Evolutionary conservation across 495 filamentous ascomycete species (phyloP).

Genomic region (Neurospora sp.): DNA sequence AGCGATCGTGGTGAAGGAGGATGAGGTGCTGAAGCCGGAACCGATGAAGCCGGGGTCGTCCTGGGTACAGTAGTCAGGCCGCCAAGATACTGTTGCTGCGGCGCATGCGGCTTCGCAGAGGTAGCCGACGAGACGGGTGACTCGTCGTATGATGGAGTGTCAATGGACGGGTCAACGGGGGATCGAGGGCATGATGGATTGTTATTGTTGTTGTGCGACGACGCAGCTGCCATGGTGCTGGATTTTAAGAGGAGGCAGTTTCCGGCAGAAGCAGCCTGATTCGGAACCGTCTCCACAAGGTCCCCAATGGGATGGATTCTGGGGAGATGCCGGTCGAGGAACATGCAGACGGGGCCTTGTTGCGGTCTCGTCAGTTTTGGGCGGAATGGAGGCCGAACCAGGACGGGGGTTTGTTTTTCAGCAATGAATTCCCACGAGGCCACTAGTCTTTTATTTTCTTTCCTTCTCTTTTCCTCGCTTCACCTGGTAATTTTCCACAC

Average conservation of each 20-base stretch:
- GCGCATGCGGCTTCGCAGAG: constrained; percentile 30
- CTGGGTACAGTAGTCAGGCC: constrained; percentile 29
- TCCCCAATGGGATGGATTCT: constrained; percentile 29
- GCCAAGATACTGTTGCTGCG: constrained; percentile 32
- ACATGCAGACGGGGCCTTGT: constrained; percentile 31
- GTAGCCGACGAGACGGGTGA: constrained; percentile 46
- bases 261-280: constrained; percentile 17
- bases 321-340: constrained; percentile 33
- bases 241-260: constrained; percentile 16
- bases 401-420: constrained; percentile 5
- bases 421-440: background rate
- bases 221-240: constrained; percentile 42
- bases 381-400: constrained; percentile 1
- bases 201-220: constrained; percentile 34
- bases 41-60: constrained; percentile 24
- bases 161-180: constrained; percentile 36
- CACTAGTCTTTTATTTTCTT: background rate
- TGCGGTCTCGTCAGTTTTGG: constrained; percentile 5
- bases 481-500: constrained; percentile 5
- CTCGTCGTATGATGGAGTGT: constrained; percentile 39
- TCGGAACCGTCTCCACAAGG: constrained; percentile 26
- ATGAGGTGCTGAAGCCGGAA: constrained; percentile 32
- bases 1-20: constrained; percentile 30
- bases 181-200: constrained; percentile 34
- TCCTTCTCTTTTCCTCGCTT: background rate